phyloP scores from a whole-genome alignment of 225 moss, liverwort and hornwort species.

The Thuidium tamariscinum region DNA sequence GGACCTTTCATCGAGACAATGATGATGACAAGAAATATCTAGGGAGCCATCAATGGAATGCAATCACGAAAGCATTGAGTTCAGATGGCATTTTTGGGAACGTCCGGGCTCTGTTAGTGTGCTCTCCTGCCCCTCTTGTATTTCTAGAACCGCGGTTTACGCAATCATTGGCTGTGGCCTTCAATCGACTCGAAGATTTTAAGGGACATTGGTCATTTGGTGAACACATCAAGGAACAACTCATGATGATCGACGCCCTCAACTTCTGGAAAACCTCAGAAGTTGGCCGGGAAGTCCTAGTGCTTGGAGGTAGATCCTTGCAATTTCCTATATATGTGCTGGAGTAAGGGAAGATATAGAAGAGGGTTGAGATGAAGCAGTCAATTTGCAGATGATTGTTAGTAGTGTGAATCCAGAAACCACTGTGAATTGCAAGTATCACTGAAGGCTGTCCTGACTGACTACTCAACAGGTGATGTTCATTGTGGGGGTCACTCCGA shows the following conservation, averaged over 20 bases:
- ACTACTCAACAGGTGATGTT: conserved; percentile 60
- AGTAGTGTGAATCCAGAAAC: neutral
- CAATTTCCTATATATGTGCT: neutral
- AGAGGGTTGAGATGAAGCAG: neutral
- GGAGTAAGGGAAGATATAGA: neutral
- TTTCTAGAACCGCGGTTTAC: conserved; percentile 70
- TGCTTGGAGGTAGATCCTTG: conserved; percentile 70
- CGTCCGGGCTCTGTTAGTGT: conserved; percentile 52
- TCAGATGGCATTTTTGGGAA: conserved; percentile 54
- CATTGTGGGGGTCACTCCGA: conserved; percentile 95
- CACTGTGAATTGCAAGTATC: neutral
- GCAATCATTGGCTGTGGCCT: conserved; percentile 28
- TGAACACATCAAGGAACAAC: conserved; percentile 68
- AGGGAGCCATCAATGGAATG: conserved; percentile 67
- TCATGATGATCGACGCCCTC: conserved; percentile 52
- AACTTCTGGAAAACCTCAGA: conserved; percentile 37
- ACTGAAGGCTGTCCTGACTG: neutral
- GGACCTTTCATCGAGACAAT: conserved; percentile 65
- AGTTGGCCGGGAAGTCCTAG: conserved; percentile 52
- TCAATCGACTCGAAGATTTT: conserved; percentile 71
- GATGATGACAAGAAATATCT: conserved; percentile 42
- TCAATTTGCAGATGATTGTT: neutral
- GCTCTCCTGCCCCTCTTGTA: conserved; percentile 92
- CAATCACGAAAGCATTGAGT: conserved; percentile 34
- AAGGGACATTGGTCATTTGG: conserved; percentile 88